Base-by-base conservation (phyloP, 768 basidiomycete species). In the Tephrocybe rancida region DNA sequence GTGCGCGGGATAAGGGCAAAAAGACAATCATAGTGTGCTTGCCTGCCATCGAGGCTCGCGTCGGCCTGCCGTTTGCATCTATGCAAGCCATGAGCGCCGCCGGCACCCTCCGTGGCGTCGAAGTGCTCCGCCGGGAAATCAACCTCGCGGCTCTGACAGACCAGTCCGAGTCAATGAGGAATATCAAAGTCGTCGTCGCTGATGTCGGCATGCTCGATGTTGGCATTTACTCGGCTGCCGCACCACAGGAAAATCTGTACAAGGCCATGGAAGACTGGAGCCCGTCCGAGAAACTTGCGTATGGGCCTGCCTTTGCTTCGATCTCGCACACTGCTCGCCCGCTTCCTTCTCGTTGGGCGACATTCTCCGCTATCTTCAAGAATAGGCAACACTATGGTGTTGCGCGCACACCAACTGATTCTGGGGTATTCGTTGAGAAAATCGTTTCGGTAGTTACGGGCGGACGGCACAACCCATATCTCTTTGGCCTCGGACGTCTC, bases 61-160 rank as follows among this genome's bases (percentile, higher is more conserved):
- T 90, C 35, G 90, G 90, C 10, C 72, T 91, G n/a, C 88, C 90
- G 5, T 91, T 83, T 53, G 66, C 76, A 10, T 73, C 79, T 6
- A 82, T 86, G 37, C 83, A 84, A 53, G 82, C 89, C 10, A 92
- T 94, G 88, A 84, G 82, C 56, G 85, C 87, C 26, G 86, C 85
- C 3, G 83, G 84, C 45, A 91, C 86, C 14, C 72, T 88, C 19
- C 85, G 87, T 39, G 92, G 77, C 0, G 75, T 82, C 11, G 88
- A 92, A 55, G 81, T 92, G 21, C 80, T 93, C 25, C 81, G 90
- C 16, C 74, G 90, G 19, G 92, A 93, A 71, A 78, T 89, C 52
- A 76, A 76, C 29, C 70, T 82, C 9, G 82, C 87, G 5, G 73
- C 79, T 0, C 61, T 80, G 39, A 81, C 82, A 0, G 82, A 82